Evolutionary conservation across 495 filamentous ascomycete species (phyloP), one percentile per base, ranked within the genome.

Genomic region (Bombardia bombarda): DNA sequence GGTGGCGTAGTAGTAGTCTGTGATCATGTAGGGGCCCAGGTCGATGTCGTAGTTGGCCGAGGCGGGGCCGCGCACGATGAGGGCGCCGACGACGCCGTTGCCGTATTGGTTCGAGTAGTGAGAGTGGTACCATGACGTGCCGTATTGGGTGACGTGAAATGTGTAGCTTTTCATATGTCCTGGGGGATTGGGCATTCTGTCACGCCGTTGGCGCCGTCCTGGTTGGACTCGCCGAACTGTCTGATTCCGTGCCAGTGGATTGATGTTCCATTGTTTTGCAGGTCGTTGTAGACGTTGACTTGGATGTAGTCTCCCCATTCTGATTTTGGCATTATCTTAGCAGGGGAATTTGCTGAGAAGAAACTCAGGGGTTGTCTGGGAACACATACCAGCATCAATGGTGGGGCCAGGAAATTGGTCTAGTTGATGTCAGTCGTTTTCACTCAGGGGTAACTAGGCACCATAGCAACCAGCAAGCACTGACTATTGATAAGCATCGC

Each of bases 291-390:
- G 4, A 84, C 73, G 32, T 58, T 69, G 32, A 83, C 63, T 21
- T 73, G 42, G 33, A 84, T 58, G 40, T 62, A 75, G 47, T 83
- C 78, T 5, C 78, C 78, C 72, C 77, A 79, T 42, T 83, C 66
- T 7, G 20, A n/a, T n/a, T n/a, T n/a, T n/a, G n/a, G n/a, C n/a
- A n/a, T n/a, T n/a, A n/a, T n/a, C n/a, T n/a, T 26, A 44, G 69
- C 63, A 39, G 78, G 58, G 4, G 63, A 69, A 20, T 77, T 23
- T 7, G 3, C 25, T 41, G 25, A n/a, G 24, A 16, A 20, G 24
- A 17, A n/a, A 6, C 6, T 17, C 12, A 19, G 12, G 4, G 19
- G 13, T 24, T 6, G 8, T 14, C 1, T 13, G 19, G 23, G n/a
- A n/a, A 12, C 3, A 34, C 45, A 34, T 22, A 47, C 45, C 45